Evolutionary conservation across 768 basidiomycete genomes (phyloP), one percentile per base, ranked within the genome.

Genomic region (Boletellus ananiceps): DNA sequence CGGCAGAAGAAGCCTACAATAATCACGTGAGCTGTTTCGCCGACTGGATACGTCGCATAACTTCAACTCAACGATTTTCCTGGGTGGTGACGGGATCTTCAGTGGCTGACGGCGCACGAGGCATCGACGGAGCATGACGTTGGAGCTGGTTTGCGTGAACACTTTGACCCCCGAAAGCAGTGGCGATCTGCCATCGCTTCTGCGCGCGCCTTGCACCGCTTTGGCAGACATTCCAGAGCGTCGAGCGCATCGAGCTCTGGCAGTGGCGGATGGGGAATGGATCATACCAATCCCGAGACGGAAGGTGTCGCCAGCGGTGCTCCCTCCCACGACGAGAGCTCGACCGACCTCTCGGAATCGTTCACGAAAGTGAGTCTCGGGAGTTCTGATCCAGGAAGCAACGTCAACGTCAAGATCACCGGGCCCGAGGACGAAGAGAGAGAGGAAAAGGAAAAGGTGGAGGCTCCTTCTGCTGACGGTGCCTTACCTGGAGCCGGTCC

Each of bases 41-140:
- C 51, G 15, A 18, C 37, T 52, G 29, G 29, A 11, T 25, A 11
- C 44, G 34, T 9, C 31, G 27, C 36, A 7, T 29, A n/a, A 31
- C 12, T 47, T 38, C 15, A 29, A 39, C 47, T 36, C 36, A 8
- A 41, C 16, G n/a, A 11, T 29, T 29, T 27, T 11, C 29, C 7
- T 29, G 29, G 31, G 40, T 19, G 19, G 19, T 19, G 19, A 19
- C 19, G 19, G 32, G 11, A 33, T 38, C 45, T 31, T 40, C 59
- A 87, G 81, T 93, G 90, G 92, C 69, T 92, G 32, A 86, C 85
- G 14, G 78, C 73, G 0, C 79, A 86, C 60, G 68, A 74, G 15
- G 72, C 84, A 0, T 81, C 82, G 0, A 76, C 74, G 5, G 87
- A 93, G 44, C 79, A 86, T 64, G 92, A 97, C 58, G 76, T 96